Base-by-base conservation (phyloP, 148 eudicot species). In the Vaccinium darrowii region DNA sequence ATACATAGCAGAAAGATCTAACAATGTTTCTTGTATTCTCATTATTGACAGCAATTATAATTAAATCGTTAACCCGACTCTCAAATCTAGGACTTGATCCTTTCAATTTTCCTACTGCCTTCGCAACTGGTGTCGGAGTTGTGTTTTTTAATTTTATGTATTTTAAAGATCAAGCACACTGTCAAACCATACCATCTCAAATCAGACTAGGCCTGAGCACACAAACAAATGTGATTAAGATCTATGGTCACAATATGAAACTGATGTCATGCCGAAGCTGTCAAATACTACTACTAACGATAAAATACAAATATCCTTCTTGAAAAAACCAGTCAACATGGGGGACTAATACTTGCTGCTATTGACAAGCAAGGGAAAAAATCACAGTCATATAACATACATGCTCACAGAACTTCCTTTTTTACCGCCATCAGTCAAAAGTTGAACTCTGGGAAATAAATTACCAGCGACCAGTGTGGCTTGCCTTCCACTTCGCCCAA, bases 401-500 rank as follows among this genome's bases (percentile, higher is more conserved):
- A 15, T 6, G 19, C 11, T 18, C 21, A 36, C 36, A 73, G 18
- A 36, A 36, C 50, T 9, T 30, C 74, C 36, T 27, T 11, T 3
- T 33, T 73, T 73, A 4, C 23, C 43, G 7, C 19, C 19, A 27
- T 30, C 19, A 78, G 50, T 62, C 50, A n/a, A 60, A 27, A 69
- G 43, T 76, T 3, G 36, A 67, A 47, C 15, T 3, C 27, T 13
- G 23, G 19, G 63, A 79, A 76, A 81, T 1, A 21, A 80, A 21
- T 86, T 91, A 97, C 99, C 99, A 89, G 87, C 98, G 98, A 78
- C 99, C 98, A 73, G 96, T 86, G 78, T 93, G 96, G 86, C 90
- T 89, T 82, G 98, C 98, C 86, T 92, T 97, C 99, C 99, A 96
- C 87, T 90, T 96, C 23, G 98, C 94, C 99, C 95, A 96, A 85